Base-by-base conservation (phyloP, 106 monocot genomes). In the Posidonia australis region DNA sequence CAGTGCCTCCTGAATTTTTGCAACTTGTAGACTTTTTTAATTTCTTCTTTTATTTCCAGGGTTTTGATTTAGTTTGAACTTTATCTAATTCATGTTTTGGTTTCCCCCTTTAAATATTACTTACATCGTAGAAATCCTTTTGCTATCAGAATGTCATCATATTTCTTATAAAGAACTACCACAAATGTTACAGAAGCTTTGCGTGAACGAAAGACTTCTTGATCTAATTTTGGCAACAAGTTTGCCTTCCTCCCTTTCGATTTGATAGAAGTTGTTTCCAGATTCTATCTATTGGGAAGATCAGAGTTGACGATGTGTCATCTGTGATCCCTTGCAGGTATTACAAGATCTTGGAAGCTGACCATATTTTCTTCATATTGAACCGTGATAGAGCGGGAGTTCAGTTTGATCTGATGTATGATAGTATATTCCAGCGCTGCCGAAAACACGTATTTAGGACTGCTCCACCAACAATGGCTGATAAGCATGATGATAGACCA, bases 311-410 rank as follows among this genome's bases (percentile, higher is more conserved):
- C n/a, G n/a, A n/a, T n/a, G n/a, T n/a, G n/a, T n/a, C n/a, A n/a
- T n/a, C n/a, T n/a, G n/a, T n/a, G 21, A 11, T 13, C 24, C 24
- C 3, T 54, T 77, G 32, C 77, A 92, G 91, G 91, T 92, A 92
- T 58, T 87, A 92, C 77, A 87, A 92, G 77, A 84, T 92, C 43
- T 44, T 92, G 26, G 91, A 92, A 81, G 91, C 83, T 10, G 91
- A 92, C 77, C 91, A 92, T 75, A 84, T 92, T 16, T 60, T 77
- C 63, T 92, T 87, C 44, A 63, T 92, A 41, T 36, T 92, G 25
- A 92, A 92, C 60, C 78, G 91, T 19, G 91, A 92, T 65, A 79
- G 91, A 77, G 91, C 91, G 21, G 91, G 91, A 66, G 79, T 87
- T n/a, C 81, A 87, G 58, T 92, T 92, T 31, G 91, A 92, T 70